Conservation (phyloP, 2,329 filamentous ascomycete genomes). For the Apiospora phragmitis region DNA sequence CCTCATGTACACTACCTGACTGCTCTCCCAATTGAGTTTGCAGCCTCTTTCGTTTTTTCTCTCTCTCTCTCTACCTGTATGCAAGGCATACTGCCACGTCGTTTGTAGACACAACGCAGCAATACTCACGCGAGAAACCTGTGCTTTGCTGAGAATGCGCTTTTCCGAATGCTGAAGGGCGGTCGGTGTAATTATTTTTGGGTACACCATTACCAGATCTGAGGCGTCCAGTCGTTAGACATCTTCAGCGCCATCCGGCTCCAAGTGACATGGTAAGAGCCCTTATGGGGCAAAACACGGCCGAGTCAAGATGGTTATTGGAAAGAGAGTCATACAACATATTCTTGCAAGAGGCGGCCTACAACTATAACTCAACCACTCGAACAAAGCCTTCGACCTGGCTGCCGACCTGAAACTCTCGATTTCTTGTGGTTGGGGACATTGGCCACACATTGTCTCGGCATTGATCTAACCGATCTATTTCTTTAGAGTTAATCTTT, state of each 20-base stretch:
- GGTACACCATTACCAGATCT: neutral
- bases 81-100: neutral
- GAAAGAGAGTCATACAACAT: neutral
- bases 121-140: neutral
- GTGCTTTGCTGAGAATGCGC: neutral
- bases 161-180: neutral
- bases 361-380: neutral
- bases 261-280: neutral
- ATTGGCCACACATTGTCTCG: neutral
- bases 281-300: neutral
- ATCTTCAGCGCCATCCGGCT: neutral
- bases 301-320: slow-evolving; percentile 5
- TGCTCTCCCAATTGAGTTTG: neutral
- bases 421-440: neutral
- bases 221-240: neutral
- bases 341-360: neutral
- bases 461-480: neutral
- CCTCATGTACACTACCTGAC: neutral
- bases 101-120: neutral
- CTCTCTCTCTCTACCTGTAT: neutral
- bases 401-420: neutral
- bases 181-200: slow-evolving; percentile 3
- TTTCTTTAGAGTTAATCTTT: neutral
- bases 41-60: neutral
- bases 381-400: neutral